Conservation (phyloP, 768 basidiomycete species). For the Lactarius akahatsu region DNA sequence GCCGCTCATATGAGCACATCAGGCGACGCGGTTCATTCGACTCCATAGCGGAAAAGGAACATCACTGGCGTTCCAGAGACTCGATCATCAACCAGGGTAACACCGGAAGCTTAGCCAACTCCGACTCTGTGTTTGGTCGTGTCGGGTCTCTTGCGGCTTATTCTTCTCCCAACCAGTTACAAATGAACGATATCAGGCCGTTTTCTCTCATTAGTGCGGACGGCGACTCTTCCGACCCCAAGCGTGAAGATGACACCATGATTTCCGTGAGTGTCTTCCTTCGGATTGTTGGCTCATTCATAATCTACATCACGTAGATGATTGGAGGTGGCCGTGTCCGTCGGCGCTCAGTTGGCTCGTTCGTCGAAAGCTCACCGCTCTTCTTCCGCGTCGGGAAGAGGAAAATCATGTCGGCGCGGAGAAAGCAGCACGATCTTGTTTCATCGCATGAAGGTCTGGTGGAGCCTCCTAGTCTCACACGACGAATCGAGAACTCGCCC, state of each 20-base stretch:
- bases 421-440: slow-evolving; percentile 27
- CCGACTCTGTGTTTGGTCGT: slow-evolving; percentile 63
- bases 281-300: neutral
- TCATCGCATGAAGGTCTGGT: slow-evolving; percentile 35
- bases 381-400: slow-evolving; percentile 65
- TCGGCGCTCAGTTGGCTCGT: slow-evolving; percentile 62
- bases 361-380: slow-evolving; percentile 63
- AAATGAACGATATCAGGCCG: slow-evolving; percentile 60
- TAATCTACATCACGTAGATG: slow-evolving; percentile 50
- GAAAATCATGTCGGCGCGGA: slow-evolving; percentile 40
- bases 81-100: slow-evolving; percentile 55
- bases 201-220: slow-evolving; percentile 60
- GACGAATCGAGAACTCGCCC: slow-evolving; percentile 58
- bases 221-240: slow-evolving; percentile 45
- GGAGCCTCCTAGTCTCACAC: slow-evolving; percentile 46
- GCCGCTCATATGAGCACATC: slow-evolving; percentile 32
- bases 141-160: slow-evolving; percentile 38
- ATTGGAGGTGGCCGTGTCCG: slow-evolving; percentile 75
- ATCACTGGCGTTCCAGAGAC: slow-evolving; percentile 33
- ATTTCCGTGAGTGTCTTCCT: slow-evolving; percentile 54
- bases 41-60: slow-evolving; percentile 62
- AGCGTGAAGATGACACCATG: slow-evolving; percentile 78
- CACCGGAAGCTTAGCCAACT: slow-evolving; percentile 48
- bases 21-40: slow-evolving; percentile 51
- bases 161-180: slow-evolving; percentile 37